Conservation (phyloP, 108 stramenopile species). For the Thalassiosira profunda region DNA sequence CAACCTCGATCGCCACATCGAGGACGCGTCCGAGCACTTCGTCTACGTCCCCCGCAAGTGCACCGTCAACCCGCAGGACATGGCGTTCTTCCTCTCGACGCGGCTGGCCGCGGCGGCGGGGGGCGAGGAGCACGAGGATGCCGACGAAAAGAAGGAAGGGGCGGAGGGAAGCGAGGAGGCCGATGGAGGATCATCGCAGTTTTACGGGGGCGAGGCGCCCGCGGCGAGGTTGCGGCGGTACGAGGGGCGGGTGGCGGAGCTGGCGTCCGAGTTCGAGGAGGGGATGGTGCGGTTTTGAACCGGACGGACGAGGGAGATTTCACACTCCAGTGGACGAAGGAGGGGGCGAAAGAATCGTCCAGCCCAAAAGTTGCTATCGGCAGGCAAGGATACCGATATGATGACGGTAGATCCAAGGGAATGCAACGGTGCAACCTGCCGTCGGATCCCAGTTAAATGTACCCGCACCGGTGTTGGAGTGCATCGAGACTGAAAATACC, state of each 20-base stretch:
- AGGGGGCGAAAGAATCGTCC: no score
- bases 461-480: no score
- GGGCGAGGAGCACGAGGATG: no score
- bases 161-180: neutral
- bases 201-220: conserved; percentile 49
- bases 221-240: conserved; percentile 60
- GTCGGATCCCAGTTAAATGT: no score
- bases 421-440: no score
- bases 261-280: conserved; percentile 81
- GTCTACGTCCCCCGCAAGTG: conserved; percentile 80
- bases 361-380: no score
- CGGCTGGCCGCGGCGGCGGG: conserved; percentile 60
- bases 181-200: conserved; percentile 5
- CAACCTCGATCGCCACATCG: conserved; percentile 76
- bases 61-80: conserved; percentile 84
- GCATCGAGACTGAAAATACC: no score
- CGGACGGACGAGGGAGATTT: no score
- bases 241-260: conserved; percentile 65
- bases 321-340: no score
- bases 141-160: conserved; percentile 22
- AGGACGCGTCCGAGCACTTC: conserved; percentile 84
- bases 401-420: no score
- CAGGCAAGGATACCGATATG: no score
- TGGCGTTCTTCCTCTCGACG: conserved; percentile 88
- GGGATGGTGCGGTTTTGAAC: conserved; percentile 90